Conservation (phyloP, 1,284 basidiomycete species). For the Leccinum fallax region DNA sequence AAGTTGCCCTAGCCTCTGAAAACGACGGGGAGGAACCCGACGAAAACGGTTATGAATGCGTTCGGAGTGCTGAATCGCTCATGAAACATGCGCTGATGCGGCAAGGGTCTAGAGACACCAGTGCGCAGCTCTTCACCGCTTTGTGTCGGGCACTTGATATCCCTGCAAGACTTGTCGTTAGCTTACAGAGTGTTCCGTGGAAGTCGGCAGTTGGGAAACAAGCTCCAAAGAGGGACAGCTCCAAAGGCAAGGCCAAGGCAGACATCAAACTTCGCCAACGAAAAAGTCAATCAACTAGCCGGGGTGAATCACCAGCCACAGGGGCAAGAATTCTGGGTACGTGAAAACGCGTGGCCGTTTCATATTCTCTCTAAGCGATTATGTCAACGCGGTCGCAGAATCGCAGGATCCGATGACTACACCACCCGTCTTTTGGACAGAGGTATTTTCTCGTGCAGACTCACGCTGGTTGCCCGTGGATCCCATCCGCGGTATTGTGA, state of each 20-base stretch:
- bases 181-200: constrained; percentile 92
- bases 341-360: constrained; percentile 15
- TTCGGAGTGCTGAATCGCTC: constrained; percentile 80
- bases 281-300: constrained; percentile 45
- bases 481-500: constrained; percentile 79
- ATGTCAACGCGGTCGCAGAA: constrained; percentile 32
- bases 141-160: constrained; percentile 87
- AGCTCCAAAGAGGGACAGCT: constrained; percentile 34
- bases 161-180: constrained; percentile 87
- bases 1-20: constrained; percentile 33
- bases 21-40: constrained; percentile 46
- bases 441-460: constrained; percentile 93
- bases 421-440: constrained; percentile 97
- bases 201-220: constrained; percentile 57
- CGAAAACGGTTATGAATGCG: constrained; percentile 64
- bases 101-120: constrained; percentile 84
- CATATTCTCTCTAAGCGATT: constrained; percentile 22
- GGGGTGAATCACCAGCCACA: constrained; percentile 15
- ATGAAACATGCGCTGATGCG: constrained; percentile 88
- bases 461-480: constrained; percentile 94
- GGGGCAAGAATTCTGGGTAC: constrained; percentile 24
- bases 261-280: constrained; percentile 58
- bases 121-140: constrained; percentile 90
- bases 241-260: constrained; percentile 44
- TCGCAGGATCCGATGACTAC: constrained; percentile 55